Evolutionary conservation across 2,329 filamentous ascomycete genomes (phyloP).

Genomic region (Graphilbum sp.): DNA sequence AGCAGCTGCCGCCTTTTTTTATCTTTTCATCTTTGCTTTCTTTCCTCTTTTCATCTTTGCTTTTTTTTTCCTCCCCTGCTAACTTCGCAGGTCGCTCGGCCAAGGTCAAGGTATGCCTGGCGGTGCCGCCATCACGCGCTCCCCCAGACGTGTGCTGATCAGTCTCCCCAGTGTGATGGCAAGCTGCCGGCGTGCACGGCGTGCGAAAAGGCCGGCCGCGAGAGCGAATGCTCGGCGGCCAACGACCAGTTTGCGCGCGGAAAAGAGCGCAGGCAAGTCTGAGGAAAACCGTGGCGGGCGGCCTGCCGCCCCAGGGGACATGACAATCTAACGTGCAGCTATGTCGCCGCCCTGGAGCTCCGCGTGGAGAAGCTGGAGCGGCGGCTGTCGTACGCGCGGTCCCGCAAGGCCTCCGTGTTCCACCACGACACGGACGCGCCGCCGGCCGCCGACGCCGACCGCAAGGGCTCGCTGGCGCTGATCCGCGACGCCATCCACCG

Average conservation of each 20-base stretch:
- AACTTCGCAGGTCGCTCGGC: conserved; percentile 49
- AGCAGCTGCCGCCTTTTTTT: too few species aligned
- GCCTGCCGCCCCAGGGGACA: too few species aligned
- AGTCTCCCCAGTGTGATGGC: conserved; percentile 81
- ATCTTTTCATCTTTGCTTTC: too few species aligned
- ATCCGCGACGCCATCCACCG: conserved; percentile 48
- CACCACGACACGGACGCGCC: conserved; percentile 41
- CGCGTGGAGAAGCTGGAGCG: conserved; percentile 78
- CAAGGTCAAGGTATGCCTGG: conserved; percentile 87
- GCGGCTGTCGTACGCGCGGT: conserved; percentile 52
- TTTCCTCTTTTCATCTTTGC: too few species aligned
- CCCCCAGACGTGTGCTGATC: too few species aligned
- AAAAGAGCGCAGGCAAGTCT: conserved; percentile 66
- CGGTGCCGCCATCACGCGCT: too few species aligned
- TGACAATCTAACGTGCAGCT: too few species aligned
- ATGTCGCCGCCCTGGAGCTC: conserved; percentile 88
- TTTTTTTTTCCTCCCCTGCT: conserved; percentile 3
- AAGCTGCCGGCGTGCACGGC: conserved; percentile 91
- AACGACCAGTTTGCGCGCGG: conserved; percentile 93
- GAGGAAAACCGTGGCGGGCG: too few species aligned
- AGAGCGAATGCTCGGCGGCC: conserved; percentile 77
- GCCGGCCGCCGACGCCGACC: conserved; percentile 22
- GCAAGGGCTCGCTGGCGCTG: conserved; percentile 45
- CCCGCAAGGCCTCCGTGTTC: conserved; percentile 53
- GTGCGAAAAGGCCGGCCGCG: conserved; percentile 79